Conservation (phyloP, 345 rosid species). For the Eucalyptus marginata region DNA sequence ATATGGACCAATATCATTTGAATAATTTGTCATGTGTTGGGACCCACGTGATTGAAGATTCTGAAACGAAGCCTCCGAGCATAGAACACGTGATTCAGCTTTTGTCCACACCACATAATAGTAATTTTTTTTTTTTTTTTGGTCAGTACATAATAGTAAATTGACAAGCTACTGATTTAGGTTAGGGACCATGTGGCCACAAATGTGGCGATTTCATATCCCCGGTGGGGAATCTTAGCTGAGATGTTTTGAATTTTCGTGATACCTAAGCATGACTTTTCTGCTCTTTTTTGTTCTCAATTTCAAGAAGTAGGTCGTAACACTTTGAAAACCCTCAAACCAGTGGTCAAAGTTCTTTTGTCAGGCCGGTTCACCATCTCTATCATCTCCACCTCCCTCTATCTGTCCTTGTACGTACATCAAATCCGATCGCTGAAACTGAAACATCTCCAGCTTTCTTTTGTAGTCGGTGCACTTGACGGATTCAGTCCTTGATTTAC, state of each 20-base stretch:
- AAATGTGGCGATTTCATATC: neutral
- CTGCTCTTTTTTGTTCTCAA: neutral
- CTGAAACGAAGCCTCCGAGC: neutral
- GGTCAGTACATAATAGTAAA: neutral
- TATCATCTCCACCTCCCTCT: neutral
- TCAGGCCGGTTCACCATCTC: neutral
- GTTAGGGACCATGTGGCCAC: neutral
- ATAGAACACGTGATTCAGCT: neutral
- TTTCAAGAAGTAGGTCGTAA: neutral
- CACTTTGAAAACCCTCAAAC: neutral
- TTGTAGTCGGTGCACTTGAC: neutral
- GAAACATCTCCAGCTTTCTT: neutral
- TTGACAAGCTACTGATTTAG: neutral
- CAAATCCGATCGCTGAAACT: neutral
- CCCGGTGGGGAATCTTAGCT: neutral
- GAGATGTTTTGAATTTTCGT: neutral
- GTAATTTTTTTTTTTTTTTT: neutral
- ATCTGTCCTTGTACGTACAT: neutral
- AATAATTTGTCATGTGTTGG: neutral
- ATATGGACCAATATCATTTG: neutral
- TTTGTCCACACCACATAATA: neutral
- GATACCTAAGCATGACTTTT: neutral
- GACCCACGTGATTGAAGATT: neutral
- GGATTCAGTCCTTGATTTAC: neutral
- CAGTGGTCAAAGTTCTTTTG: neutral